Evolutionary conservation across 2,329 filamentous ascomycete species (phyloP).

Genomic region (Pezicula rhizophila): DNA sequence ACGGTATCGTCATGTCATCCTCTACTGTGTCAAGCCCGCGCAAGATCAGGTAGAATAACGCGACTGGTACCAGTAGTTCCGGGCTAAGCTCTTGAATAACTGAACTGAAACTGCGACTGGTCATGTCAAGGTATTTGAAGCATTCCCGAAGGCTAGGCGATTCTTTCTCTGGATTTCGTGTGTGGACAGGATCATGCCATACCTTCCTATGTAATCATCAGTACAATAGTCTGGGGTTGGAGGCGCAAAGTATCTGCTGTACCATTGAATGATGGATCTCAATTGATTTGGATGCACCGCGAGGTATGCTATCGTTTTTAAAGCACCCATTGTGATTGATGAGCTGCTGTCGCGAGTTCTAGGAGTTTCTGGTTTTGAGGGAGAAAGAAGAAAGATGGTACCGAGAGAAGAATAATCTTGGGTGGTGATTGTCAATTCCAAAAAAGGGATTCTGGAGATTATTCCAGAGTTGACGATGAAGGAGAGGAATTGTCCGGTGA

Average conservation of each 20-base stretch:
- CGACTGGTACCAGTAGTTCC: constrained; percentile 82
- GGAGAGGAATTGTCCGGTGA: too few species aligned
- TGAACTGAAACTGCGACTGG: constrained; percentile 85
- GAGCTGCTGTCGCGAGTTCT: background rate
- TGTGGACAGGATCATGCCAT: constrained; percentile 92
- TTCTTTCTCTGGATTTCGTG: constrained; percentile 72
- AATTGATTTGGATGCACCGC: constrained; percentile 71
- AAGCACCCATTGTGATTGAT: constrained; percentile 44
- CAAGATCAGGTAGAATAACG: constrained; percentile 87
- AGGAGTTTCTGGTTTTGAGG: background rate
- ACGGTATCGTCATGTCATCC: constrained; percentile 90
- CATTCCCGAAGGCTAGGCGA: constrained; percentile 68
- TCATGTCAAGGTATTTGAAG: constrained; percentile 79
- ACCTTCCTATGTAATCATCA: constrained; percentile 62
- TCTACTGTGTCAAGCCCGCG: constrained; percentile 96
- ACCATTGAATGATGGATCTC: constrained; percentile 86
- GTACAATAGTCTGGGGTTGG: background rate
- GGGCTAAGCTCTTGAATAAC: constrained; percentile 96
- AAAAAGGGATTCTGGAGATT: background rate
- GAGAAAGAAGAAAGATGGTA: background rate
- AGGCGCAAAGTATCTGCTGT: constrained; percentile 14
- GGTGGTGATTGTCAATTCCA: background rate
- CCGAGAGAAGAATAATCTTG: background rate
- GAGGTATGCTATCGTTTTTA: constrained; percentile 59
- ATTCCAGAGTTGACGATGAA: too few species aligned